Percentiles rank a stretch among this genome's conserved stretches.
phyloP scores from a whole-genome alignment of 345 rosid genomes.

The Eucalyptus victrix region DNA sequence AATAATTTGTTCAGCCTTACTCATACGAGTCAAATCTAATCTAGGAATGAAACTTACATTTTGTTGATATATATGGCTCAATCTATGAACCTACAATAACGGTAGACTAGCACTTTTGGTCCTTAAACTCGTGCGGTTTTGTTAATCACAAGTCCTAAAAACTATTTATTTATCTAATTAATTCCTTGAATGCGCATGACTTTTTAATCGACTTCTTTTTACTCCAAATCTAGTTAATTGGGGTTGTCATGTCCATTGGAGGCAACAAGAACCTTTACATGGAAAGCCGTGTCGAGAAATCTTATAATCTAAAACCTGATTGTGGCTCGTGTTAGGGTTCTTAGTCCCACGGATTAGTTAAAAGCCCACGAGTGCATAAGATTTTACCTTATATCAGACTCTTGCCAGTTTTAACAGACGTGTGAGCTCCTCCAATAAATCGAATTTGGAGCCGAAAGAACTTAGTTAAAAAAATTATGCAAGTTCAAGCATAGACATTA shows the following conservation, averaged over 20 bases:
- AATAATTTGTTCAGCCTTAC: background rate
- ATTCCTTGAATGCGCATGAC: background rate
- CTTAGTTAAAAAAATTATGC: background rate
- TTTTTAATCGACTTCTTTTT: background rate
- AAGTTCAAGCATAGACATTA: background rate
- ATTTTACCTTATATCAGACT: background rate
- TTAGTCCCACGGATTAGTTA: background rate
- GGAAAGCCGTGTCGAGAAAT: background rate
- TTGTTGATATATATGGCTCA: background rate
- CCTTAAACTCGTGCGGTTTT: background rate
- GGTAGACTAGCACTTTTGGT: background rate
- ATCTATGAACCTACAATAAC: background rate
- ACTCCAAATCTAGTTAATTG: background rate
- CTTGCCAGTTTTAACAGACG: background rate
- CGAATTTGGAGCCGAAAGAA: background rate
- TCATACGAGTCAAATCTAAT: background rate
- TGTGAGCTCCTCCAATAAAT: background rate
- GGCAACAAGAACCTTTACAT: background rate
- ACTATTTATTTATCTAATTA: background rate
- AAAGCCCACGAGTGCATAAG: background rate
- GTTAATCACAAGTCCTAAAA: background rate
- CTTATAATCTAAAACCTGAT: background rate
- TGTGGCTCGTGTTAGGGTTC: background rate
- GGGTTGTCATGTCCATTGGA: background rate
- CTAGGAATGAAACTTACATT: background rate